phyloP scores from a whole-genome alignment of 305 asterid species.

The Solanum hybrid region DNA sequence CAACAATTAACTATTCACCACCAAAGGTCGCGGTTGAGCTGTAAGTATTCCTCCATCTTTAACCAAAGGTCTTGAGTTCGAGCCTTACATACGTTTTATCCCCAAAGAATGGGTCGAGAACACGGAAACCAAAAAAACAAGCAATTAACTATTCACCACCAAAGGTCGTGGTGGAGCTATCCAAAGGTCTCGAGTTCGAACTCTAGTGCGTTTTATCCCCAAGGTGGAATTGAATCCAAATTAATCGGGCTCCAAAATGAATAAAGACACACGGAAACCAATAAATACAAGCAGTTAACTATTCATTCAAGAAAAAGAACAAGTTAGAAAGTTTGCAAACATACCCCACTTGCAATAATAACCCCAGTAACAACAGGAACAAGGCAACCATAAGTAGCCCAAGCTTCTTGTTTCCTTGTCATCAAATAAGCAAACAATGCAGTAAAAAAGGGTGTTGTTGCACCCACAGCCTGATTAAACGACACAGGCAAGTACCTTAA shows the following conservation, averaged over 20 bases:
- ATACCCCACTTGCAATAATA: slow-evolving; percentile 95
- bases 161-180: background rate
- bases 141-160: background rate
- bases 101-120: background rate
- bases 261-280: background rate
- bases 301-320: background rate
- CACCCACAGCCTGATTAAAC: slow-evolving; percentile 95
- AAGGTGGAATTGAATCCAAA: background rate
- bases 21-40: background rate
- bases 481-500: slow-evolving; percentile 76
- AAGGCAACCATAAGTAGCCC: slow-evolving; percentile 81
- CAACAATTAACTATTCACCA: background rate
- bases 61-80: background rate
- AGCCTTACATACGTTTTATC: background rate
- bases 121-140: background rate
- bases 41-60: background rate
- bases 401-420: slow-evolving; percentile 76
- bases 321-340: background rate
- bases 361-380: slow-evolving; percentile 95
- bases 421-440: slow-evolving; percentile 81
- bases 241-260: background rate
- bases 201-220: background rate
- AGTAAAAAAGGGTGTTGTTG: slow-evolving; percentile 96
- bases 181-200: too few species aligned
- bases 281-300: background rate